Percentiles rank a stretch among this genome's conserved stretches.
These are phyloP conservation scores for Marasmius sp. DNA, from an alignment of 1,284 basidiomycete species.

Conservation along the genomic window DNA sequence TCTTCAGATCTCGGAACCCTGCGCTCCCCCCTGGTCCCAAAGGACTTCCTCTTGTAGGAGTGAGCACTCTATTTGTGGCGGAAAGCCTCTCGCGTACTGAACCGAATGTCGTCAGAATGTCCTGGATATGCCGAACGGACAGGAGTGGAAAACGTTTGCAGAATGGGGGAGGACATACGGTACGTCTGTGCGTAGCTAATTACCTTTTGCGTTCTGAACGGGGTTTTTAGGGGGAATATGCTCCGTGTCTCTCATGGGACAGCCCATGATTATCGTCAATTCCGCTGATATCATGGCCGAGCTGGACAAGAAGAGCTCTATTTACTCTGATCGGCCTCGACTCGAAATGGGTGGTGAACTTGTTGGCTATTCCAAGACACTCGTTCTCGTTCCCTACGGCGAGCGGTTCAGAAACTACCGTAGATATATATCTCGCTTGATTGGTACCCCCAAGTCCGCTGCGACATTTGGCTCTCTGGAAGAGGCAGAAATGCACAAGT, in stretches of 20 bases:
- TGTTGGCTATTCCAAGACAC: slow-evolving; percentile 29
- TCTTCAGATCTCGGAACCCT: slow-evolving; percentile 1
- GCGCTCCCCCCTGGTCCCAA: slow-evolving; percentile 22
- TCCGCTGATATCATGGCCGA: slow-evolving; percentile 27
- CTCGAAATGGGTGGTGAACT: slow-evolving; percentile 31
- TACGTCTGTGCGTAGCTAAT: slow-evolving; percentile 4
- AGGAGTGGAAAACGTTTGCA: slow-evolving; percentile 20
- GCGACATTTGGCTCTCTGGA: slow-evolving; percentile 26
- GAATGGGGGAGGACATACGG: slow-evolving; percentile 23
- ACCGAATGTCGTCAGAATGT: slow-evolving; percentile 13
- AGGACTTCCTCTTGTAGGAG: slow-evolving; percentile 21
- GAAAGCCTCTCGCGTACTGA: not conserved
- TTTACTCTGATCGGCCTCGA: slow-evolving; percentile 36
- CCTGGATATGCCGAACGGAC: slow-evolving; percentile 17
- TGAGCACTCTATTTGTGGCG: not conserved
- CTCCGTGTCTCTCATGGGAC: slow-evolving; percentile 24
- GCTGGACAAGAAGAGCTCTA: slow-evolving; percentile 34
- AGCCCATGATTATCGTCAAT: slow-evolving; percentile 33
- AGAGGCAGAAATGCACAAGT: slow-evolving; percentile 26
- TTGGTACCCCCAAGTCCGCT: slow-evolving; percentile 24
- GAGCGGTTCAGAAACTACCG: slow-evolving; percentile 36
- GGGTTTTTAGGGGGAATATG: slow-evolving; percentile 13
- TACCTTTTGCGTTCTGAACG: not conserved
- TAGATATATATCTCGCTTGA: slow-evolving; percentile 27
- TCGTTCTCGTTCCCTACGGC: slow-evolving; percentile 33